These are phyloP conservation scores for Pseudogymnoascus pannorum DNA, from an alignment of 2,329 filamentous ascomycete species.

Conservation along the genomic window DNA sequence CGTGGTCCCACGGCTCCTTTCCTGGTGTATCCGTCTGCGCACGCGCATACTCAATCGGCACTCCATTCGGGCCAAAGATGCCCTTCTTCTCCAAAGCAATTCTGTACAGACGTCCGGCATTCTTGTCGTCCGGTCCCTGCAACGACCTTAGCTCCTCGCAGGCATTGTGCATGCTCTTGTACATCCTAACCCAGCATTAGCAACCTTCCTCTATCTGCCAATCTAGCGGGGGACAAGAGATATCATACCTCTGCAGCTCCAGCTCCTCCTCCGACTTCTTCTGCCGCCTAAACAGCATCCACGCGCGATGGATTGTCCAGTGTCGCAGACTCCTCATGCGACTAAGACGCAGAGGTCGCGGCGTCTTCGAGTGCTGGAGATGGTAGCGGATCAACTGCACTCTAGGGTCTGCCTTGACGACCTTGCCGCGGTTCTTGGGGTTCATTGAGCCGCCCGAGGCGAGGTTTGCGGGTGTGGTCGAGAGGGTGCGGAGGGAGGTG, in stretches of 20 bases:
- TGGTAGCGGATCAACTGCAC: slow-evolving; percentile 61
- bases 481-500: slow-evolving; percentile 17
- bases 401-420: slow-evolving; percentile 21
- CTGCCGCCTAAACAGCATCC: slow-evolving; percentile 71
- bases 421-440: slow-evolving; percentile 9
- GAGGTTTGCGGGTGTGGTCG: slow-evolving; percentile 13
- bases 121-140: slow-evolving; percentile 47
- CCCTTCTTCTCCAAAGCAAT: slow-evolving; percentile 88
- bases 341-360: slow-evolving; percentile 77
- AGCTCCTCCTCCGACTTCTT: slow-evolving; percentile 55
- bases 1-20: slow-evolving; percentile 82
- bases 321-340: slow-evolving; percentile 83
- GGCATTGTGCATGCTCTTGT: slow-evolving; percentile 74
- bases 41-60: slow-evolving; percentile 88
- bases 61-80: slow-evolving; percentile 60
- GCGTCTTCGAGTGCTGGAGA: slow-evolving; percentile 60
- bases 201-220: background rate
- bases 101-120: slow-evolving; percentile 70
- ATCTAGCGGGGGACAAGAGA: background rate
- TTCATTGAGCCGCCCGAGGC: slow-evolving; percentile 12
- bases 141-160: slow-evolving; percentile 73
- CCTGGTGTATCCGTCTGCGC: slow-evolving; percentile 77
- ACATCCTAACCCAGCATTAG: slow-evolving; percentile 38
- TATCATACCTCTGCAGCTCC: slow-evolving; percentile 60
- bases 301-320: slow-evolving; percentile 98